phyloP scores from a whole-genome alignment of 1,284 basidiomycete genomes.

The Rhizoctonia solani region DNA sequence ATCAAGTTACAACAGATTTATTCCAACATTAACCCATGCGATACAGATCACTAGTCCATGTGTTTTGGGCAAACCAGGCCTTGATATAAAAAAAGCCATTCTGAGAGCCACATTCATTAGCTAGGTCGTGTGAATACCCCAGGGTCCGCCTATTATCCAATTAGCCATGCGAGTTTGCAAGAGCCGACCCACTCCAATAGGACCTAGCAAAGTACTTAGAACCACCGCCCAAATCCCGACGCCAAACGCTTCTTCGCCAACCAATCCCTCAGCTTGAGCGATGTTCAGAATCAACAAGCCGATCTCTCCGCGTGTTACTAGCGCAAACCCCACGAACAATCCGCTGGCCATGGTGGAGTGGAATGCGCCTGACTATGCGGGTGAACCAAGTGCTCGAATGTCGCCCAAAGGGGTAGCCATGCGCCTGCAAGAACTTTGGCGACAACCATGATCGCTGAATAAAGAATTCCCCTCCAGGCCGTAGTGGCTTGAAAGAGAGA shows the following conservation, averaged over 20 bases:
- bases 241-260: constrained; percentile 51
- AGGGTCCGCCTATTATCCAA: constrained; percentile 45
- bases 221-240: constrained; percentile 56
- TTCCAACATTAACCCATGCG: no score
- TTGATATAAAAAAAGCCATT: no score
- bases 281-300: constrained; percentile 46
- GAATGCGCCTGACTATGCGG: neutral
- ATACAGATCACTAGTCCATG: no score
- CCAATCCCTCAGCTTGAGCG: constrained; percentile 41
- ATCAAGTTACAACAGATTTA: no score
- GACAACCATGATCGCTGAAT: constrained; percentile 54
- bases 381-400: neutral
- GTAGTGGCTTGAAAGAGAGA: constrained; percentile 52
- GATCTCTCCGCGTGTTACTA: constrained; percentile 55
- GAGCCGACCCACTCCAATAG: constrained; percentile 49
- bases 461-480: constrained; percentile 58
- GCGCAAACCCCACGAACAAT: constrained; percentile 49
- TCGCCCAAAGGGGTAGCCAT: constrained; percentile 46
- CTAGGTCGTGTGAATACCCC: constrained; percentile 40
- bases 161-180: constrained; percentile 46
- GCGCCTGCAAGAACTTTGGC: constrained; percentile 51
- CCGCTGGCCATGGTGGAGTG: constrained; percentile 12
- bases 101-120: no score
- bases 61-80: no score
- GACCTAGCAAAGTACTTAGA: constrained; percentile 56